Conservation (phyloP, 176 grass and related monocot genomes). For the Puccinellia tenuiflora region DNA sequence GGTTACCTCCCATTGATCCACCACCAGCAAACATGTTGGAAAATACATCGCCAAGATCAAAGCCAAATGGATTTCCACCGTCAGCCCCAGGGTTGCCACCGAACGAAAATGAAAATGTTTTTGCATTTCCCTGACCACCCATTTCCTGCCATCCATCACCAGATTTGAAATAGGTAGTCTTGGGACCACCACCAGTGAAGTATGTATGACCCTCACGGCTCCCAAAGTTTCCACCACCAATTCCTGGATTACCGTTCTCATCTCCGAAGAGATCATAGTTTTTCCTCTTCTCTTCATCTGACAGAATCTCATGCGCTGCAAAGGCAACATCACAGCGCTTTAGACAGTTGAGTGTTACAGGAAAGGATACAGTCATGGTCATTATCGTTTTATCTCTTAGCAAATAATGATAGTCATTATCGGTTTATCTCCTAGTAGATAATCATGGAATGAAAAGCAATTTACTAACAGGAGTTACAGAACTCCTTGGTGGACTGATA, state of each 20-base stretch:
- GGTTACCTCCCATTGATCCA: constrained; percentile 34
- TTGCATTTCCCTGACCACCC: constrained; percentile 60
- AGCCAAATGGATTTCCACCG: constrained; percentile 60
- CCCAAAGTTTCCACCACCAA: constrained; percentile 58
- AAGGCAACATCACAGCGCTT: neutral
- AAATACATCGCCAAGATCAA: constrained; percentile 78
- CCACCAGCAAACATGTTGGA: constrained; percentile 77
- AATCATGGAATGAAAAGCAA: neutral
- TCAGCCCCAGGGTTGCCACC: constrained; percentile 41
- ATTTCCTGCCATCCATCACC: constrained; percentile 78
- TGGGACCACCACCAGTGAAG: constrained; percentile 56
- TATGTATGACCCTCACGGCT: constrained; percentile 55
- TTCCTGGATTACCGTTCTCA: constrained; percentile 62
- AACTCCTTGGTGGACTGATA: neutral
- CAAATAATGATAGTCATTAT: neutral
- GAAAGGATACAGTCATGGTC: neutral
- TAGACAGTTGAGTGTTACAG: neutral
- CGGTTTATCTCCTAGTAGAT: neutral
- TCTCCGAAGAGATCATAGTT: constrained; percentile 87
- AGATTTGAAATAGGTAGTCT: constrained; percentile 55
- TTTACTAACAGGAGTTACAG: neutral
- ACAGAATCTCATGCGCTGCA: constrained; percentile 90
- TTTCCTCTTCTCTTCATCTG: constrained; percentile 98
- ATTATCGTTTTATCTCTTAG: neutral
- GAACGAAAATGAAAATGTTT: constrained; percentile 89